Evolutionary conservation across 306 rosid species (phyloP), one percentile per base, ranked within the genome.

Genomic region (Acacia crassicarpa): DNA sequence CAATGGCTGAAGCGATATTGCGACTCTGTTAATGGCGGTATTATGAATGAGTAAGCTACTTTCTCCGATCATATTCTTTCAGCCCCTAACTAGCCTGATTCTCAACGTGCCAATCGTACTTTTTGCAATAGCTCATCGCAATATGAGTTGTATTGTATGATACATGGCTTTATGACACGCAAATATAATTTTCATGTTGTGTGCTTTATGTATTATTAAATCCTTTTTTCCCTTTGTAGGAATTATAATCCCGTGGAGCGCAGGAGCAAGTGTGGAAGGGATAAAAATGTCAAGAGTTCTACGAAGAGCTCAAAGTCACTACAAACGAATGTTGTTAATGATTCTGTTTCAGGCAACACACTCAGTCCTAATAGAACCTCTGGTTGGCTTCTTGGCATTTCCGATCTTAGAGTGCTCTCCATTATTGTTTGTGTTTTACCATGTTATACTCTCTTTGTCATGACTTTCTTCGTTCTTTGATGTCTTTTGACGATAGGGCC

Each of bases 1-100:
- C 99, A 95, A 86, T 95, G 99, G 99, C 88, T 95, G 89, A 95
- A 93, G 79, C 99, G 91, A 76, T 95, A 92, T 87, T 95, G 98
- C 51, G 98, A 92, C 87, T 93, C 99, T 33, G 79, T 92, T 75
- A 95, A 95, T 77, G 98, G 99, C 61, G 99, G 96, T 92, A 92
- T 95, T 66, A 93, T 91, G 97, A 95, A 95, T 67, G 85, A 84
- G 89, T 63, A 30, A 45, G 72, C 32, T 62, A 46, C 22, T 80
- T 83, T 27, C 77, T 79, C 65, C 63, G 73, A 82, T 76, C 80
- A 51, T 77, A 40, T 72, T 74, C 40, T 51, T 38, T 30, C 7
- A 3, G 53, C 32, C 65, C 68, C 43, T 46, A 61, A 33, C 14
- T 38, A 83, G 76, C 70, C 76, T 77, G 16, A 41, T 9, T 46